These are phyloP conservation scores for Dicorynia guianensis DNA, from an alignment of 306 rosid species.

Conservation along the genomic window DNA sequence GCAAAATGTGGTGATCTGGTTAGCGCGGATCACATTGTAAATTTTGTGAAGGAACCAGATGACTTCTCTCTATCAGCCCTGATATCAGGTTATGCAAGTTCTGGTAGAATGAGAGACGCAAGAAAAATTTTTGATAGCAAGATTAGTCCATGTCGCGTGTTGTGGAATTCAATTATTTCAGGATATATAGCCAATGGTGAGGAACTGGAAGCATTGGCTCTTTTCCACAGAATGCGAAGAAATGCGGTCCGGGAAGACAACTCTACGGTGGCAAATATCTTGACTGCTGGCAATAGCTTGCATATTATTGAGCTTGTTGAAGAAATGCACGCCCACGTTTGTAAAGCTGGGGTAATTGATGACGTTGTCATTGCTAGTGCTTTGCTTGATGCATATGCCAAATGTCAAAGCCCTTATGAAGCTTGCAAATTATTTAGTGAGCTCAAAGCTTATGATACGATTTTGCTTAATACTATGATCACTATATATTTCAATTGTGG, in stretches of 20 bases:
- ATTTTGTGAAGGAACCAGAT: slow-evolving; percentile 63
- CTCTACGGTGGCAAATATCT: slow-evolving; percentile 60
- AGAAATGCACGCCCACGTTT: slow-evolving; percentile 67
- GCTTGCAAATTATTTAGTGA: slow-evolving; percentile 78
- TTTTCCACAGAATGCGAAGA: slow-evolving; percentile 66
- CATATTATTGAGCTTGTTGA: slow-evolving; percentile 49
- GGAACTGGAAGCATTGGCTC: slow-evolving; percentile 58
- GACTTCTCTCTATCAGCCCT: slow-evolving; percentile 83
- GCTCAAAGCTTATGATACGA: slow-evolving; percentile 64
- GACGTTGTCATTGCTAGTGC: slow-evolving; percentile 70
- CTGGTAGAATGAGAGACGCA: slow-evolving; percentile 74
- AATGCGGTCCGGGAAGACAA: slow-evolving; percentile 60
- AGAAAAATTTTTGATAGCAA: slow-evolving; percentile 62
- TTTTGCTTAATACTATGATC: slow-evolving; percentile 80
- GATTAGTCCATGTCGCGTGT: slow-evolving; percentile 52
- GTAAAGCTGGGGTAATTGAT: slow-evolving; percentile 59
- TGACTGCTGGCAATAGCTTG: slow-evolving; percentile 61
- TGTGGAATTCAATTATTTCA: slow-evolving; percentile 81
- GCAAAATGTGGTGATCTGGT: slow-evolving; percentile 77
- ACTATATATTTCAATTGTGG: slow-evolving; percentile 72
- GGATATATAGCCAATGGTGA: slow-evolving; percentile 68
- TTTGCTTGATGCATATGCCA: slow-evolving; percentile 78
- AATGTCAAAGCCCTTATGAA: slow-evolving; percentile 61
- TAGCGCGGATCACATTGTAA: slow-evolving; percentile 59
- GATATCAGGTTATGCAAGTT: slow-evolving; percentile 67